A percentile compares a stretch with the other conserved stretches of the same genome.
These are phyloP conservation scores for Streptanthus diversifolius DNA, from an alignment of 345 rosid genomes.

Conservation along the genomic window DNA sequence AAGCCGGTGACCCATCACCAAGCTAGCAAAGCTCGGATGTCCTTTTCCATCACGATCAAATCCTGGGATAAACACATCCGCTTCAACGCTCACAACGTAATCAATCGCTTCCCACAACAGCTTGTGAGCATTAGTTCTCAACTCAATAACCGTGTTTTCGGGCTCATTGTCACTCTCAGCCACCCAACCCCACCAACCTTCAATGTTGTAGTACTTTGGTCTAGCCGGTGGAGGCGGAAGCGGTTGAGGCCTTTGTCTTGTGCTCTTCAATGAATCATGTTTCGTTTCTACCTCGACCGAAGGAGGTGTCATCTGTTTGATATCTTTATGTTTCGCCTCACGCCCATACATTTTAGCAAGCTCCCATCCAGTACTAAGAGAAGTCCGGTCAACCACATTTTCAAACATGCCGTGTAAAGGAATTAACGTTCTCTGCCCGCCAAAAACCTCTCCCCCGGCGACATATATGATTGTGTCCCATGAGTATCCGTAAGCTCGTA, in stretches of 20 bases:
- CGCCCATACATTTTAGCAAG: constrained; percentile 80
- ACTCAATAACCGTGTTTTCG: constrained; percentile 87
- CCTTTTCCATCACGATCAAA: constrained; percentile 93
- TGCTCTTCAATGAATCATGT: constrained; percentile 54
- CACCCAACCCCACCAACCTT: constrained; percentile 99
- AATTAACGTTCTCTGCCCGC: constrained; percentile 84
- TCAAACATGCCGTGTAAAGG: constrained; percentile 92
- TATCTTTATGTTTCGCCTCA: constrained; percentile 57
- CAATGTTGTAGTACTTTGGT: constrained; percentile 83
- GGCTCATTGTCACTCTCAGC: constrained; percentile 99
- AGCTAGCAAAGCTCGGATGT: constrained; percentile 84
- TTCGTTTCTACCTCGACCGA: constrained; percentile 51
- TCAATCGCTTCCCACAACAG: constrained; percentile 96
- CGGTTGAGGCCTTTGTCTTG: constrained; percentile 89
- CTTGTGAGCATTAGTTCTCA: constrained; percentile 96
- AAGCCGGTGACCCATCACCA: constrained; percentile 93
- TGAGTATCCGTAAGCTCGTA: constrained; percentile 90
- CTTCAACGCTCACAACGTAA: constrained; percentile 77
- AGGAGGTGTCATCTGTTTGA: constrained; percentile 45
- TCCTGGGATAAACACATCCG: constrained; percentile 87
- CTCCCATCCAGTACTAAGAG: constrained; percentile 85
- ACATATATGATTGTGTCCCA: constrained; percentile 85
- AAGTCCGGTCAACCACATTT: constrained; percentile 87
- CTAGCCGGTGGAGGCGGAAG: constrained; percentile 95
- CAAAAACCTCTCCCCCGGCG: constrained; percentile 93